A percentile compares a stretch with the other conserved stretches of the same genome.
These are phyloP conservation scores for Daldinia loculata DNA, from an alignment of 495 filamentous ascomycete species.

Conservation along the genomic window DNA sequence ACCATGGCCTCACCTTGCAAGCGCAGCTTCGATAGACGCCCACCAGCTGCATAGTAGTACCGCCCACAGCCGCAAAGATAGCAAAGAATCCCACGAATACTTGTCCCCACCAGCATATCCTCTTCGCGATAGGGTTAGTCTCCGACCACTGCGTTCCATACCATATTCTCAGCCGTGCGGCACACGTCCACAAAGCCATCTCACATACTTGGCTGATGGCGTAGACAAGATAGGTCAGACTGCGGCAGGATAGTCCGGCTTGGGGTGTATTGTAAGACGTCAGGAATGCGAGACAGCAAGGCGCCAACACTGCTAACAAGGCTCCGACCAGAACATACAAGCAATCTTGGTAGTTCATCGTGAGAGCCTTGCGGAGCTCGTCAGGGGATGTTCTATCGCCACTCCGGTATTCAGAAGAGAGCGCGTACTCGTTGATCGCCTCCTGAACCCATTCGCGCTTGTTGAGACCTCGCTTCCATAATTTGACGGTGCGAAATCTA, in stretches of 20 bases:
- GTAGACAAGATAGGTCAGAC: conserved; percentile 54
- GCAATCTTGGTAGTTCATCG: conserved; percentile 35
- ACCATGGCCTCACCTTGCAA: conserved; percentile 36
- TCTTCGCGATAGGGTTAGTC: conserved; percentile 32
- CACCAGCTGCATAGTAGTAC: conserved; percentile 52
- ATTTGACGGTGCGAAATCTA: conserved; percentile 42
- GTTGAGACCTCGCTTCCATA: conserved; percentile 46
- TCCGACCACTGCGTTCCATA: conserved; percentile 40
- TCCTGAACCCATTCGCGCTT: conserved; percentile 46
- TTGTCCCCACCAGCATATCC: conserved; percentile 43
- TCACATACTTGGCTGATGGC: conserved; percentile 49
- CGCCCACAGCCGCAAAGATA: conserved; percentile 47
- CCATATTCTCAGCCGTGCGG: conserved; percentile 31
- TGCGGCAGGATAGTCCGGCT: conserved; percentile 54
- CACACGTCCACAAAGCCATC: conserved; percentile 45
- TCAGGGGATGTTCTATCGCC: conserved; percentile 3
- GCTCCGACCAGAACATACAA: conserved; percentile 44
- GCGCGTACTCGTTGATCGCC: conserved; percentile 37
- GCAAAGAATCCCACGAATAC: conserved; percentile 46
- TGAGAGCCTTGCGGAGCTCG: conserved; percentile 33
- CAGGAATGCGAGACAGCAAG: conserved; percentile 52
- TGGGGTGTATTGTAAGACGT: conserved; percentile 54
- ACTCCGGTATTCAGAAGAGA: conserved; percentile 8
- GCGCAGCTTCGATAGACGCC: conserved; percentile 53
- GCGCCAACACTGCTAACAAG: conserved; percentile 45